Evolutionary conservation across 371 early-diverging fungal genomes (phyloP), one percentile per base, ranked within the genome.

Genomic region (Mucor velutinosus): DNA sequence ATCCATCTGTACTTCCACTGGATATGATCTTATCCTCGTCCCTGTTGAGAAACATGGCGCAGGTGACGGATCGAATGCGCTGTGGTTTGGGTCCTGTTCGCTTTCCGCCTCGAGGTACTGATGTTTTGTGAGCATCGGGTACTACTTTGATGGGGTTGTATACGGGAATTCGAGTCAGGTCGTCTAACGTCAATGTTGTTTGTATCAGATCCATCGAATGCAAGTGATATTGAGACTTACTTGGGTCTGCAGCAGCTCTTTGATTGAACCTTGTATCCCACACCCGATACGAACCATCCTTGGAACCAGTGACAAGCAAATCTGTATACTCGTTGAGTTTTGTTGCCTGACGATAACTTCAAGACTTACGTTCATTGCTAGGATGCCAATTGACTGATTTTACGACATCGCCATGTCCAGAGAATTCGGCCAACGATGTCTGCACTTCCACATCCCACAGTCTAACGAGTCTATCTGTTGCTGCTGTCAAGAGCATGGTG

Each of bases 391-490:
- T 74, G 8, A 87, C 82, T 4, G 87, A 76, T 65, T 87, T 86
- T 8, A 93, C 74, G 32, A 79, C 81, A 55, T 82, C 79, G 1
- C 60, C 61, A 71, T 93, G 92, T 0, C 87, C 88, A 7, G 64
- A 33, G 60, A 90, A 83, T 3, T 75, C 73, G 4, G 78, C 79
- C 7, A 83, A 61, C 39, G 76, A 76, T 17, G 71, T 43, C 41
- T 73, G 67, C 10, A 70, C 76, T 41, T 88, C 87, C 7, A 85
- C 79, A 72, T 91, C 92, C 88, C 88, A 90, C n/a, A 93, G 43
- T 1, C 80, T 60, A 8, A 82, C 80, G 1, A 79, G 68, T 37
- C 80, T 78, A 72, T 93, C 93, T 35, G 86, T 87, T 4, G 89
- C 77, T 17, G 84, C 87, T 7, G 90, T 89, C 6, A 87, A 76